A percentile compares a stretch with the other conserved stretches of the same genome.
These are phyloP conservation scores for Iberis pinnata DNA, from an alignment of 345 rosid species.

Conservation along the genomic window DNA sequence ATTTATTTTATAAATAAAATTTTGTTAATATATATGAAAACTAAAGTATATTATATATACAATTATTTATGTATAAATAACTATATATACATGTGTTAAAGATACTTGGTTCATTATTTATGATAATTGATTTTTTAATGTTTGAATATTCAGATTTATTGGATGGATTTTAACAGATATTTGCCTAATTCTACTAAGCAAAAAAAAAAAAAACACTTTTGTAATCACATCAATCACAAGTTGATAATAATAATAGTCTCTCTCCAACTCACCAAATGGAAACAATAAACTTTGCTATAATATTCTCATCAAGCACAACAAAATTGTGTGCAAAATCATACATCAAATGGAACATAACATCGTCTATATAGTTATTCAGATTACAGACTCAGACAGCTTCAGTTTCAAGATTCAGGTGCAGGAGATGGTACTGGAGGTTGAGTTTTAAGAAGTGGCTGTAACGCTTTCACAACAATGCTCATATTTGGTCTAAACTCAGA, in stretches of 20 bases:
- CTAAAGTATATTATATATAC: too few species aligned
- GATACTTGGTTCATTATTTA: too few species aligned
- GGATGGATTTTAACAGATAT: too few species aligned
- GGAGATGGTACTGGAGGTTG: slow-evolving; percentile 42
- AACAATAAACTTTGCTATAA: slow-evolving; percentile 15
- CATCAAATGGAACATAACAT: slow-evolving; percentile 18
- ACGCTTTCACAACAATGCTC: slow-evolving; percentile 95
- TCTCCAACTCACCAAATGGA: slow-evolving; percentile 3
- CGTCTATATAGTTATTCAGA: not conserved
- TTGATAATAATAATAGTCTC: not conserved
- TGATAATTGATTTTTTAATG: too few species aligned
- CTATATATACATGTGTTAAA: too few species aligned
- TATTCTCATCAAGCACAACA: slow-evolving; percentile 24
- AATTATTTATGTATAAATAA: too few species aligned
- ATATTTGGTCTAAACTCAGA: slow-evolving; percentile 89
- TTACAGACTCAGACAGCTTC: not conserved
- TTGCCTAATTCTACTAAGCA: too few species aligned
- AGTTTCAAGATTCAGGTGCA: slow-evolving; percentile 28
- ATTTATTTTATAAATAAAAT: too few species aligned
- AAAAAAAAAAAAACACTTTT: too few species aligned
- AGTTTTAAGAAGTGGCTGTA: slow-evolving; percentile 66
- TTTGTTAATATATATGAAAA: too few species aligned
- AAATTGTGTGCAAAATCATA: slow-evolving; percentile 8
- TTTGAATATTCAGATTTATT: too few species aligned
- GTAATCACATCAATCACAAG: too few species aligned